These are phyloP conservation scores for Castanospermum australe DNA, from an alignment of 306 rosid genomes.

Conservation along the genomic window DNA sequence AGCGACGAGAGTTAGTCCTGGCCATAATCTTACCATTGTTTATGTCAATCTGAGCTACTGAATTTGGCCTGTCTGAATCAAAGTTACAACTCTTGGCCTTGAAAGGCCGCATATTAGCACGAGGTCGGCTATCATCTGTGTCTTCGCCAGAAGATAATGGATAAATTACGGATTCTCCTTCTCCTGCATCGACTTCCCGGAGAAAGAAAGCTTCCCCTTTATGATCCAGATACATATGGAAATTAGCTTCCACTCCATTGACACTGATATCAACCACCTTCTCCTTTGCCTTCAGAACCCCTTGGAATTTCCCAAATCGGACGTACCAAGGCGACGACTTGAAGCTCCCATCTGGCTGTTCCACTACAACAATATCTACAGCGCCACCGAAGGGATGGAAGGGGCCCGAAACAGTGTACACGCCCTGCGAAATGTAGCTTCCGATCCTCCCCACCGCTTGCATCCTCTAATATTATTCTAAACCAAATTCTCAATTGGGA, in stretches of 20 bases:
- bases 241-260: slow-evolving; percentile 65
- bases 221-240: slow-evolving; percentile 72
- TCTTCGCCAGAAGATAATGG: slow-evolving; percentile 55
- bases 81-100: slow-evolving; percentile 39
- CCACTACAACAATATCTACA: slow-evolving; percentile 86
- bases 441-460: slow-evolving; percentile 84
- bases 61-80: slow-evolving; percentile 8
- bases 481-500: too few relatives aligned
- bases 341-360: slow-evolving; percentile 79
- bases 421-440: slow-evolving; percentile 67
- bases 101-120: slow-evolving; percentile 25
- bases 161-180: slow-evolving; percentile 34
- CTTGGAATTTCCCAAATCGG: slow-evolving; percentile 90
- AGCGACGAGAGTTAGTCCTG: slow-evolving; percentile 46
- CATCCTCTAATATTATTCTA: slow-evolving; percentile 51
- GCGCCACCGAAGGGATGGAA: slow-evolving; percentile 98
- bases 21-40: slow-evolving; percentile 31
- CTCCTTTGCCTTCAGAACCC: slow-evolving; percentile 80
- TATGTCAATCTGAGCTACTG: slow-evolving; percentile 34
- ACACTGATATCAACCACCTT: slow-evolving; percentile 64
- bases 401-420: slow-evolving; percentile 74
- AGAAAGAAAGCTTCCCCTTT: slow-evolving; percentile 89
- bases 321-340: slow-evolving; percentile 96
- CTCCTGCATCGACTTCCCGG: slow-evolving; percentile 54
- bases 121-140: slow-evolving; percentile 38